These are phyloP conservation scores for Diaporthe amygdali DNA, from an alignment of 2,329 filamentous ascomycete genomes.

Conservation along the genomic window DNA sequence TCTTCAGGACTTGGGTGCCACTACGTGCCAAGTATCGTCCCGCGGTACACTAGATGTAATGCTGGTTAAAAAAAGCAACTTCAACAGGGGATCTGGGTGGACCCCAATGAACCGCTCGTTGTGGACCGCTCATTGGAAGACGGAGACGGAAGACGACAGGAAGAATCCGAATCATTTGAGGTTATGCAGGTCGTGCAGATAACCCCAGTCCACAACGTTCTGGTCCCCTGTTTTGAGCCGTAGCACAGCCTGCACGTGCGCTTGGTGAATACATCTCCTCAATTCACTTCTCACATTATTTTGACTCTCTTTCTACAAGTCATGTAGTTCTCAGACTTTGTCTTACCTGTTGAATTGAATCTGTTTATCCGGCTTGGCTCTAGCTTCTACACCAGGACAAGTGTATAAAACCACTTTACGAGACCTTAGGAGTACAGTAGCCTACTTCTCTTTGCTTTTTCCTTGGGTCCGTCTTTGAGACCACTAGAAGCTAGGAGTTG, in stretches of 20 bases:
- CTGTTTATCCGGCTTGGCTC: neutral
- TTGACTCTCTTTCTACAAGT: neutral
- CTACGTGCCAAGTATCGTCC: neutral
- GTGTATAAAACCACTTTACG: neutral
- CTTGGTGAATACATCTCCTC: neutral
- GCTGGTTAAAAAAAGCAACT: neutral
- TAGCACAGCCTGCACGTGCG: neutral
- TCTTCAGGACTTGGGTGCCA: no score
- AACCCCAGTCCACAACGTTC: neutral
- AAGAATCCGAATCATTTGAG: neutral
- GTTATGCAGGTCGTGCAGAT: neutral
- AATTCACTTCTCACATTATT: neutral
- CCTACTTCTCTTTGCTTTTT: neutral
- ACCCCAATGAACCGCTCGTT: neutral
- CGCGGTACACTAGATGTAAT: neutral
- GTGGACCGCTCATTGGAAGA: neutral
- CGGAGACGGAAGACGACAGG: neutral
- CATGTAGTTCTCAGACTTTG: no score
- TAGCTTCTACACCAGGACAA: neutral
- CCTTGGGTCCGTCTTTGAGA: neutral
- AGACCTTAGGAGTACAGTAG: neutral
- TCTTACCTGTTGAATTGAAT: neutral
- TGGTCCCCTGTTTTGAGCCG: neutral
- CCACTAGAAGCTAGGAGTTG: neutral
- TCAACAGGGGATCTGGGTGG: neutral